Evolutionary conservation across 116 monocot species (phyloP).

Genomic region (Zostera marina): DNA sequence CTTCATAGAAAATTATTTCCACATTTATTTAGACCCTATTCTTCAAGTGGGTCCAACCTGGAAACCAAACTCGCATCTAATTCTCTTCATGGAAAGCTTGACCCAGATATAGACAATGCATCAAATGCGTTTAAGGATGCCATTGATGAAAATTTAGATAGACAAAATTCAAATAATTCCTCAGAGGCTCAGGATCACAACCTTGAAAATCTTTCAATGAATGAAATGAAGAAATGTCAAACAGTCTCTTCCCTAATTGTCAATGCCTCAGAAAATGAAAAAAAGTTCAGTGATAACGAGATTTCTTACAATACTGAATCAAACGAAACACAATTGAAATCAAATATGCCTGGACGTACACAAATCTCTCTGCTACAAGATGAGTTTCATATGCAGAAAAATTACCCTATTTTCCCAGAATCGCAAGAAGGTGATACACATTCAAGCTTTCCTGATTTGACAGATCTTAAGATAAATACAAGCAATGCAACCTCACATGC

Average conservation of each 20-base stretch:
- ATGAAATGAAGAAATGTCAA: conserved; percentile 3
- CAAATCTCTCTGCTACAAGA: background rate
- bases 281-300: background rate
- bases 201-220: conserved; percentile 16
- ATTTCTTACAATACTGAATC: background rate
- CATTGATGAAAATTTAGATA: conserved; percentile 8
- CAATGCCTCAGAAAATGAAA: background rate
- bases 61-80: background rate
- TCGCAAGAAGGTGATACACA: background rate
- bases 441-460: background rate
- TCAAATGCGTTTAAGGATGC: background rate
- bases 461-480: background rate
- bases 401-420: background rate
- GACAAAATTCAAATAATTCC: conserved; percentile 9
- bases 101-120: background rate
- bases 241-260: background rate
- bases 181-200: conserved; percentile 4
- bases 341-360: background rate
- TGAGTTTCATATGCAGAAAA: background rate
- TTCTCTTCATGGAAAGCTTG: conserved; percentile 3
- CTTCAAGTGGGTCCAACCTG: conserved; percentile 1
- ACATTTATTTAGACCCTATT: conserved; percentile 18
- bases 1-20: conserved; percentile 52
- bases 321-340: background rate
- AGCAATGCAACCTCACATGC: background rate